Conservation (phyloP, 768 basidiomycete genomes). For the Kwoniella sp. region DNA sequence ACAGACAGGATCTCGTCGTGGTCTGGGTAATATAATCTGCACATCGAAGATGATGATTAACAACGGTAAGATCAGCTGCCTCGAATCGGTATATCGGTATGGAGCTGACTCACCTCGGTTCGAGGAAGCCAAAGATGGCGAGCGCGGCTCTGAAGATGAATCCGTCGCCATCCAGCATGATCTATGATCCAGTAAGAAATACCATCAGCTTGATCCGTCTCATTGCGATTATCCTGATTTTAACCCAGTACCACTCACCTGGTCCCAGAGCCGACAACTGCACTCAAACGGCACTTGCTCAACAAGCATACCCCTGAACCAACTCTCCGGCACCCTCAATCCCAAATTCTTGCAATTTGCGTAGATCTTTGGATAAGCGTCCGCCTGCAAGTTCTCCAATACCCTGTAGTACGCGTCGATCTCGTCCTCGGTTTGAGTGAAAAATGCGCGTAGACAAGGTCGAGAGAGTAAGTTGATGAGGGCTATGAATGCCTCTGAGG, state of each 20-base stretch:
- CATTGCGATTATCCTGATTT: too few species aligned
- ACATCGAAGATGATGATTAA: not conserved
- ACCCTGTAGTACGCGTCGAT: conserved; percentile 54
- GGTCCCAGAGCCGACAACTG: conserved; percentile 52
- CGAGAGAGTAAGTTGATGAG: conserved; percentile 52
- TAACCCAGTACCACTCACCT: conserved; percentile 43
- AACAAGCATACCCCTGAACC: conserved; percentile 51
- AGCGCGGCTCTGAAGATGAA: conserved; percentile 52
- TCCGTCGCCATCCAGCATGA: conserved; percentile 53
- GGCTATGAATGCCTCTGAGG: conserved; percentile 44
- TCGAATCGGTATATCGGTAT: not conserved
- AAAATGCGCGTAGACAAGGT: conserved; percentile 50
- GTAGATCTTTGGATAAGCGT: conserved; percentile 52
- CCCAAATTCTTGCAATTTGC: conserved; percentile 55
- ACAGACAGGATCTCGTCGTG: conserved; percentile 50
- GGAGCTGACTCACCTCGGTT: conserved; percentile 43
- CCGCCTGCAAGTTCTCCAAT: conserved; percentile 54
- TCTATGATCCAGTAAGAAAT: conserved; percentile 19
- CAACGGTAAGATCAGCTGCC: not conserved
- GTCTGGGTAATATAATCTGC: conserved; percentile 52
- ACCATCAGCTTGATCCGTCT: too few species aligned
- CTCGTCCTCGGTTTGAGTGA: conserved; percentile 45
- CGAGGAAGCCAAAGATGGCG: conserved; percentile 53
- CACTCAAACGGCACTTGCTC: conserved; percentile 54
- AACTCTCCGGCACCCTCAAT: conserved; percentile 49